Percentiles rank a stretch among this genome's conserved stretches.
These are phyloP conservation scores for Rachicladosporium sp. DNA, from an alignment of 2,329 filamentous ascomycete species.

Conservation along the genomic window DNA sequence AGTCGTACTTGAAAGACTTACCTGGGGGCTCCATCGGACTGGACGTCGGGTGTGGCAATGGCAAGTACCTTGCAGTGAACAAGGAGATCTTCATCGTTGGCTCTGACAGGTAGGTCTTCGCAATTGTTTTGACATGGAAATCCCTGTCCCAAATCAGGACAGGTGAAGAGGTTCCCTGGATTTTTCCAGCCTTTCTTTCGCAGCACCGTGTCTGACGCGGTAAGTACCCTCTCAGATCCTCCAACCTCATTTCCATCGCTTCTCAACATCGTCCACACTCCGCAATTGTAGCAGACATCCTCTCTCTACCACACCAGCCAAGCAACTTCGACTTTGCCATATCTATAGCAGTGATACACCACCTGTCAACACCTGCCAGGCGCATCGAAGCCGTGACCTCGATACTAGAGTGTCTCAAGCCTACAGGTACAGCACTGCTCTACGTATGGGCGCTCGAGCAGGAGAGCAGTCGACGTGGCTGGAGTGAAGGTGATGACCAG, in stretches of 20 bases:
- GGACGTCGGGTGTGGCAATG: slow-evolving; percentile 92
- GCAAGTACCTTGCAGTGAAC: slow-evolving; percentile 83
- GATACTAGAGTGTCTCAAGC: slow-evolving; percentile 54
- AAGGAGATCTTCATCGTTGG: slow-evolving; percentile 65
- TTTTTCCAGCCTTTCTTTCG: not conserved
- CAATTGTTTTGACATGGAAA: too few relatives aligned
- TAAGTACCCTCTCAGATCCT: slow-evolving; percentile 34
- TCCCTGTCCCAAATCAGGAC: too few relatives aligned
- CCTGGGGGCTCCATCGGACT: slow-evolving; percentile 64
- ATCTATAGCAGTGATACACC: slow-evolving; percentile 87
- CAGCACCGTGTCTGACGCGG: slow-evolving; percentile 7
- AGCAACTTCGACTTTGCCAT: slow-evolving; percentile 72
- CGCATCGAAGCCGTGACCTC: slow-evolving; percentile 59
- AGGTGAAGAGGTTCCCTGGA: too few relatives aligned
- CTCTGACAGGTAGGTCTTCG: slow-evolving; percentile 62
- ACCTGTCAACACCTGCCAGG: slow-evolving; percentile 66
- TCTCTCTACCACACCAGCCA: slow-evolving; percentile 65
- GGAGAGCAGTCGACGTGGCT: slow-evolving; percentile 70
- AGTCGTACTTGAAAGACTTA: slow-evolving; percentile 58
- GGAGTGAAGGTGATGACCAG: slow-evolving; percentile 72
- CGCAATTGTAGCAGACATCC: slow-evolving; percentile 66
- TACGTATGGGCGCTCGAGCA: slow-evolving; percentile 98
- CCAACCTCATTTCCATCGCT: slow-evolving; percentile 47
- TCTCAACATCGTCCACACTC: slow-evolving; percentile 48
- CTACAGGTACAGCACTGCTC: slow-evolving; percentile 57